These are phyloP conservation scores for Mycena crocata DNA, from an alignment of 768 basidiomycete species.

Conservation along the genomic window DNA sequence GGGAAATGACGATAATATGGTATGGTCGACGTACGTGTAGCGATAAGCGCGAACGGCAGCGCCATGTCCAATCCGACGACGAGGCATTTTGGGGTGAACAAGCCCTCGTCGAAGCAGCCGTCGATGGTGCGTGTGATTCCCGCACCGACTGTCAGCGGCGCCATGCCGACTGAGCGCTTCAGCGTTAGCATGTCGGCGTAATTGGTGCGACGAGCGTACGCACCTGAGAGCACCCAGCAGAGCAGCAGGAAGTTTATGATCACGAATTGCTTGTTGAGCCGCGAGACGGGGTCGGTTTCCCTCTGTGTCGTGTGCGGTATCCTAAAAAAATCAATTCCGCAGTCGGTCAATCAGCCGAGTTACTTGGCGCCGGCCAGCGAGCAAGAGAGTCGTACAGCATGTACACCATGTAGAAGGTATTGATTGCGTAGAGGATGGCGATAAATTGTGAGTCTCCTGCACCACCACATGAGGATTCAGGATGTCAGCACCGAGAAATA, in stretches of 20 bases:
- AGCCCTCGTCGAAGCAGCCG: constrained; percentile 1
- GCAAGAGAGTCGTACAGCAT: constrained; percentile 18
- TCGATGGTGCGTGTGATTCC: constrained; percentile 1
- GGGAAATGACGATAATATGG: not conserved
- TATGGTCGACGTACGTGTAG: constrained; percentile 15
- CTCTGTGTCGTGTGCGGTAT: constrained; percentile 18
- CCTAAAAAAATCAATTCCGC: not conserved
- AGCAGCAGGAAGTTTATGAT: constrained; percentile 29
- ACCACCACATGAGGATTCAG: not conserved
- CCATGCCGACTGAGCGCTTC: constrained; percentile 3
- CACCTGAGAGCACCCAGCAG: constrained; percentile 23
- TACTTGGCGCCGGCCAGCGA: not conserved
- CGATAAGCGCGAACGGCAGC: constrained; percentile 22
- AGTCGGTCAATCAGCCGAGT: too few relatives aligned
- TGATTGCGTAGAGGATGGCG: constrained; percentile 21
- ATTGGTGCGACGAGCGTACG: too few relatives aligned
- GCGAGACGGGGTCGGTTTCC: constrained; percentile 24
- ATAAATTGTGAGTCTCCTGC: constrained; percentile 31
- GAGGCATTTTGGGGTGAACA: constrained; percentile 20
- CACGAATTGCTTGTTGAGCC: constrained; percentile 32
- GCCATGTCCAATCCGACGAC: constrained; percentile 25
- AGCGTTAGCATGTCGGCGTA: not conserved
- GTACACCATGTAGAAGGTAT: constrained; percentile 29
- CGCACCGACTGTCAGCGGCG: constrained; percentile 25
- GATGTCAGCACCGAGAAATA: not conserved